Evolutionary conservation across 495 filamentous ascomycete genomes (phyloP), one percentile per base, ranked within the genome.

Genomic region (Podospora tetraspora): DNA sequence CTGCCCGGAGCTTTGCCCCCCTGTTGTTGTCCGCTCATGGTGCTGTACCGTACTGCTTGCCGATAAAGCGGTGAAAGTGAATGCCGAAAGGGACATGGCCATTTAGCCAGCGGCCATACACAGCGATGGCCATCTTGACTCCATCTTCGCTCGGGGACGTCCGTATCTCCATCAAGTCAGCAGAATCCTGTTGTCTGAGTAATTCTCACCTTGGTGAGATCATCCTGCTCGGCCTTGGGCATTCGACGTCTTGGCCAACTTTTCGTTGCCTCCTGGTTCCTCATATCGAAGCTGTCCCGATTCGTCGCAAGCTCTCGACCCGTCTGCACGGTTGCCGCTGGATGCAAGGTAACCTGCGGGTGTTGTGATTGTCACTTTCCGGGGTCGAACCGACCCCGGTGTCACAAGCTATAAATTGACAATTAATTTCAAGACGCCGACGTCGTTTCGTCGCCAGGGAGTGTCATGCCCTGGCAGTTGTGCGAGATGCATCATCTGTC

Each of bases 271-370:
- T 34, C 32, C 1, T 34, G 11, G 32, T 34, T 13, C 2, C 7
- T 52, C 5, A 37, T 4, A 4, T 37, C n/a, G 37, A 52, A 52
- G 43, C 16, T 7, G 7, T 52, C 16, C 43, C 19, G 43, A 52
- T 52, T n/a, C 16, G 43, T n/a, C 16, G n/a, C 37, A 19, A 43
- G 43, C 19, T n/a, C 43, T 52, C n/a, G 43, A 52, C 65, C 65
- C 65, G 65, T 25, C 65, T 66, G 65, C 65, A 66, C 22, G 65
- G 62, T 16, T 37, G 57, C 58, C 57, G 37, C 57, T 59, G 29
- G 22, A 58, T 66, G 65, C 65, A 66, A 59, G 62, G 65, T 56
- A 66, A 66, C 57, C 30, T 66, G 65, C 65, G 58, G 65, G 27
- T 66, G 58, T 57, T 57, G 30, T 34, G 57, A 22, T n/a, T 59